phyloP scores from a whole-genome alignment of 2,329 filamentous ascomycete genomes.

The Microcyclospora tardicrescens region DNA sequence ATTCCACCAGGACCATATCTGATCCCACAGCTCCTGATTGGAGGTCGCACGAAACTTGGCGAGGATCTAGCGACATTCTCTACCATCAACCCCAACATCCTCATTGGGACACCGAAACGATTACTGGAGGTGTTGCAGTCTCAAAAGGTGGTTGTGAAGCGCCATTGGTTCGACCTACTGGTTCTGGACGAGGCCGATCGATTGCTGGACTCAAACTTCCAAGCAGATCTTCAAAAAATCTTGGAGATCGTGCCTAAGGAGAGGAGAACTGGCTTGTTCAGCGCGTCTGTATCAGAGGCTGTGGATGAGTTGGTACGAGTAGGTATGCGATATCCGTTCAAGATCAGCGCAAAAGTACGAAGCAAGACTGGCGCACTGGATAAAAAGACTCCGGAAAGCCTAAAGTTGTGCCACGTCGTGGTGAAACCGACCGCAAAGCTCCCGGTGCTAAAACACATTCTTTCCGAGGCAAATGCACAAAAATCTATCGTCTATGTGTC shows the following conservation, averaged over 20 bases:
- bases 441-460: constrained; percentile 56
- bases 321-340: constrained; percentile 84
- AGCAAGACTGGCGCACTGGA: constrained; percentile 61
- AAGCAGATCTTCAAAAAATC: constrained; percentile 77
- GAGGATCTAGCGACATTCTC: constrained; percentile 82
- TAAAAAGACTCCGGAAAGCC: constrained; percentile 74
- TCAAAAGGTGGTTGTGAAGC: constrained; percentile 32
- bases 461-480: constrained; percentile 51
- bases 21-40: constrained; percentile 77
- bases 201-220: constrained; percentile 85
- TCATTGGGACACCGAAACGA: constrained; percentile 83
- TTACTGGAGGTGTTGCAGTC: constrained; percentile 79
- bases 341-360: constrained; percentile 87
- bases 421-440: constrained; percentile 69
- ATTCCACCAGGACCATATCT: constrained; percentile 40
- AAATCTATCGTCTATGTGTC: constrained; percentile 87
- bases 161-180: constrained; percentile 61
- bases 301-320: constrained; percentile 87
- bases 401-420: constrained; percentile 80
- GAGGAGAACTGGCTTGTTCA: constrained; percentile 83
- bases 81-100: constrained; percentile 69
- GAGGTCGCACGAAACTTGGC: constrained; percentile 65
- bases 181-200: constrained; percentile 92
- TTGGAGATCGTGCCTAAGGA: constrained; percentile 80
- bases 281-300: constrained; percentile 88